Percentiles rank a stretch among this genome's conserved stretches.
phyloP scores from a whole-genome alignment of 2,329 filamentous ascomycete species.

The Ploettnerulaceae sp. region DNA sequence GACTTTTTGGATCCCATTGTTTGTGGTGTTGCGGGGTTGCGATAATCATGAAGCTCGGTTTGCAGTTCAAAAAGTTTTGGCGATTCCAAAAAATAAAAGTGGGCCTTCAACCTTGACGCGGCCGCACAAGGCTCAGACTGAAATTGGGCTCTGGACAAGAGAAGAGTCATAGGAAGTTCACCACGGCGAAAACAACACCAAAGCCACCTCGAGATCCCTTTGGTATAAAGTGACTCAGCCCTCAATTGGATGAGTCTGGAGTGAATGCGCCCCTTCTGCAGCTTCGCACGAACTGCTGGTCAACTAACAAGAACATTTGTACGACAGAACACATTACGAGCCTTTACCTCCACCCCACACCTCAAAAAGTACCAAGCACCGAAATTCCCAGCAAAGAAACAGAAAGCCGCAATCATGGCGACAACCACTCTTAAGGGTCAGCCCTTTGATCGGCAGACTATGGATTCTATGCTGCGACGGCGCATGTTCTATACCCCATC shows the following conservation, averaged over 20 bases:
- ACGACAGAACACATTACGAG: slow-evolving; percentile 18
- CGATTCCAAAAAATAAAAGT: slow-evolving; percentile 10
- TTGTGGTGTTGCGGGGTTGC: slow-evolving; percentile 20
- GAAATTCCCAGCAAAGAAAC: slow-evolving; percentile 31
- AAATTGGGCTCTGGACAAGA: neutral
- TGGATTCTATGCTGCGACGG: slow-evolving; percentile 82
- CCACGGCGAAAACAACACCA: slow-evolving; percentile 13
- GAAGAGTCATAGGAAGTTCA: slow-evolving; percentile 18
- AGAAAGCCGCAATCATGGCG: slow-evolving; percentile 43
- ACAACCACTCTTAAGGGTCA: slow-evolving; percentile 82
- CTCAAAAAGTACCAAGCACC: slow-evolving; percentile 34
- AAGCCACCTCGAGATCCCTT: neutral
- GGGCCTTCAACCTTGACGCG: slow-evolving; percentile 7
- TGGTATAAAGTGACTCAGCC: slow-evolving; percentile 20
- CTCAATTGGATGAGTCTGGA: slow-evolving; percentile 25
- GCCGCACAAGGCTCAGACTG: slow-evolving; percentile 12
- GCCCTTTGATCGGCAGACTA: slow-evolving; percentile 73
- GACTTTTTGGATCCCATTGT: slow-evolving; percentile 46
- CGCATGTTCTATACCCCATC: slow-evolving; percentile 92
- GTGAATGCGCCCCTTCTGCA: slow-evolving; percentile 39
- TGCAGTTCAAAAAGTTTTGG: slow-evolving; percentile 15
- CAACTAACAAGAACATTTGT: slow-evolving; percentile 5
- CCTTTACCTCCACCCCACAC: slow-evolving; percentile 37
- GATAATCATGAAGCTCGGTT: slow-evolving; percentile 1
- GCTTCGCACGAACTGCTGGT: slow-evolving; percentile 35